phyloP scores from a whole-genome alignment of 1,139 yeast genomes.

The Nematodospora anomalae region DNA sequence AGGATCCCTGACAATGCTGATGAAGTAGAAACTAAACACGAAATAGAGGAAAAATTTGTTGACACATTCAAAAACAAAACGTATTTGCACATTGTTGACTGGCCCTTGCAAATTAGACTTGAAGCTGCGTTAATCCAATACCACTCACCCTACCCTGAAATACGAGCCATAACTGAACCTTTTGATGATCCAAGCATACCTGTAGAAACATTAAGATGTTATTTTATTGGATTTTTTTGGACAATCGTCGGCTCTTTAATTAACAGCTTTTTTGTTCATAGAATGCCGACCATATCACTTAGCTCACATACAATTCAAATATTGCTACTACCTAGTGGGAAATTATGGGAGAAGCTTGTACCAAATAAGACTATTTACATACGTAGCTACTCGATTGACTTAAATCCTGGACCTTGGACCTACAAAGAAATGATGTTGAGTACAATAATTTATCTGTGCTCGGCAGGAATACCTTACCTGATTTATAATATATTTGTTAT shows the following conservation, averaged over 20 bases:
- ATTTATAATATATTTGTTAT: constrained; percentile 46
- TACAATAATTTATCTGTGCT: constrained; percentile 47
- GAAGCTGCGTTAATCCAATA: constrained; percentile 45
- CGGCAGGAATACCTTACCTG: constrained; percentile 47
- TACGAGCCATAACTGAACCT: constrained; percentile 47
- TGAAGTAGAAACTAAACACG: constrained; percentile 11
- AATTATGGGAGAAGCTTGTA: constrained; percentile 38
- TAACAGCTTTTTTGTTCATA: constrained; percentile 45
- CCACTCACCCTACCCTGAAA: constrained; percentile 50
- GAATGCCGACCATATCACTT: constrained; percentile 42
- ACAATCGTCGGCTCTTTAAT: constrained; percentile 43
- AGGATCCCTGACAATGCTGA: constrained; percentile 21
- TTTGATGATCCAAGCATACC: constrained; percentile 40
- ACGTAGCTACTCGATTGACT: constrained; percentile 24
- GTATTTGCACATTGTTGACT: constrained; percentile 32
- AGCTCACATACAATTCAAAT: constrained; percentile 45
- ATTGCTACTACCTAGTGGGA: constrained; percentile 42
- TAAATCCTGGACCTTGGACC: constrained; percentile 56
- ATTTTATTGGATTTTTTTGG: constrained; percentile 43
- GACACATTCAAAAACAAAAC: constrained; percentile 25
- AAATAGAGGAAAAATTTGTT: constrained; percentile 13
- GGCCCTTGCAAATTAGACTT: constrained; percentile 36
- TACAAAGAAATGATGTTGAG: constrained; percentile 66
- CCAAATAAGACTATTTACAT: constrained; percentile 27
- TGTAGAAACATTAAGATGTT: constrained; percentile 44